phyloP scores from a whole-genome alignment of 805 yeast species.

The Saccharomycopsis fodiens region DNA sequence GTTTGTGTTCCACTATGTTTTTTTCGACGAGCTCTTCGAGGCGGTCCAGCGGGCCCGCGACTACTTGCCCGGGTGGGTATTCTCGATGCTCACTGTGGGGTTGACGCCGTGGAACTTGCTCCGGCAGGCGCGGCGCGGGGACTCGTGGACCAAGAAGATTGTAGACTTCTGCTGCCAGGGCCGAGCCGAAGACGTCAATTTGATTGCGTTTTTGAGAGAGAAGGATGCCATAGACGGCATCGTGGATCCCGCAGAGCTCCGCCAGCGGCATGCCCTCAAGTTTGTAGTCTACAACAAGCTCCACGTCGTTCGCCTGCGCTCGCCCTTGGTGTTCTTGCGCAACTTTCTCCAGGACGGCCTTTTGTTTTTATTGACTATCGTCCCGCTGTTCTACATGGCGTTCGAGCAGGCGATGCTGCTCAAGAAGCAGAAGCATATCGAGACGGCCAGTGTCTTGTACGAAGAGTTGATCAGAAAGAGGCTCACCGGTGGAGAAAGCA shows the following conservation, averaged over 20 bases:
- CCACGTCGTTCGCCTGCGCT: conserved; percentile 9
- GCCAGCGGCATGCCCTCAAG: neutral
- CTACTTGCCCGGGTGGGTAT: neutral
- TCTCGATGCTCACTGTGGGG: neutral
- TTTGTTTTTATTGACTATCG: conserved; percentile 1
- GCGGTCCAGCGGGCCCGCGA: neutral
- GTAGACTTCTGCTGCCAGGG: conserved; percentile 2
- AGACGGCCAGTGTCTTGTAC: neutral
- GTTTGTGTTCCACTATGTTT: neutral
- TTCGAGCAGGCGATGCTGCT: neutral
- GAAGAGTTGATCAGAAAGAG: neutral
- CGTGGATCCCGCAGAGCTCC: neutral
- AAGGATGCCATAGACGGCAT: neutral
- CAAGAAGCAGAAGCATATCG: neutral
- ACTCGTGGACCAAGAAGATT: neutral
- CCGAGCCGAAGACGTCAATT: neutral
- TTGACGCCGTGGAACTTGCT: neutral
- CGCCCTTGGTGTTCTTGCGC: neutral
- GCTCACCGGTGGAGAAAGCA: neutral
- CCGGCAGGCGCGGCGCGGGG: neutral
- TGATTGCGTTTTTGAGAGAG: neutral
- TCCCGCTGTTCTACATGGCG: conserved; percentile 1
- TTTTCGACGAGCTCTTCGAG: neutral
- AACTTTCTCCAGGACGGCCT: conserved; percentile 1
- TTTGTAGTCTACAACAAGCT: neutral